Percentiles rank a stretch among this genome's conserved stretches.
Conservation (phyloP, 495 filamentous ascomycete genomes). For the Ascobolus immersus region DNA sequence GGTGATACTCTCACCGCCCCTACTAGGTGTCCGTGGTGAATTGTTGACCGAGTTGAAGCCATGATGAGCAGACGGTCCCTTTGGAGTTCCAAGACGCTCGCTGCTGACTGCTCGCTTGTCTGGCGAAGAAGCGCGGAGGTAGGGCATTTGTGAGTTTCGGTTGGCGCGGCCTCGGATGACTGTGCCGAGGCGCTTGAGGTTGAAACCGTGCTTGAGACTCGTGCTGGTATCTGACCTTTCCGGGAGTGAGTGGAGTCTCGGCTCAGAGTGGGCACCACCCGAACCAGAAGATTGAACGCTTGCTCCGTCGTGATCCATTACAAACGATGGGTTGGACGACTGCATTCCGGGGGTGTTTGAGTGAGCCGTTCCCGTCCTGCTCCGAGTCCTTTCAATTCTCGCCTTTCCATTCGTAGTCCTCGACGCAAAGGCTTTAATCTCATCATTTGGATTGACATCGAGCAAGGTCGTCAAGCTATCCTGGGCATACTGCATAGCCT, state of each 20-base stretch:
- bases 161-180: slow-evolving; percentile 13
- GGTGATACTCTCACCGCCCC: too few species aligned
- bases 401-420: slow-evolving; percentile 20
- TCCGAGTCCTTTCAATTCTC: slow-evolving; percentile 19
- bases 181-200: slow-evolving; percentile 15
- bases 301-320: slow-evolving; percentile 17
- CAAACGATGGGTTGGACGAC: slow-evolving; percentile 14
- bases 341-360: slow-evolving; percentile 22
- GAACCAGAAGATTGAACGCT: slow-evolving; percentile 18
- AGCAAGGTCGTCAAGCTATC: slow-evolving; percentile 61
- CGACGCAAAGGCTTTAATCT: slow-evolving; percentile 63
- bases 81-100: too few species aligned
- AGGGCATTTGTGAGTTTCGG: slow-evolving; percentile 13
- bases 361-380: slow-evolving; percentile 14
- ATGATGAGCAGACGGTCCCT: too few species aligned
- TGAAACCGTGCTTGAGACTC: slow-evolving; percentile 7
- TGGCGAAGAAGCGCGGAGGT: slow-evolving; percentile 13
- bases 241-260: slow-evolving; percentile 8
- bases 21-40: too few species aligned
- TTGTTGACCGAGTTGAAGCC: slow-evolving; percentile 4
- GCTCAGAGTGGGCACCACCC: slow-evolving; percentile 17
- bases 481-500: slow-evolving; percentile 49
- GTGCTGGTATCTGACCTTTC: slow-evolving; percentile 14
- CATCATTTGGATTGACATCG: slow-evolving; percentile 64
- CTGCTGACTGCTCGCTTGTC: slow-evolving; percentile 8